Evolutionary conservation across 164 flowering plant species (phyloP).

Genomic region (Malania oleifera): DNA sequence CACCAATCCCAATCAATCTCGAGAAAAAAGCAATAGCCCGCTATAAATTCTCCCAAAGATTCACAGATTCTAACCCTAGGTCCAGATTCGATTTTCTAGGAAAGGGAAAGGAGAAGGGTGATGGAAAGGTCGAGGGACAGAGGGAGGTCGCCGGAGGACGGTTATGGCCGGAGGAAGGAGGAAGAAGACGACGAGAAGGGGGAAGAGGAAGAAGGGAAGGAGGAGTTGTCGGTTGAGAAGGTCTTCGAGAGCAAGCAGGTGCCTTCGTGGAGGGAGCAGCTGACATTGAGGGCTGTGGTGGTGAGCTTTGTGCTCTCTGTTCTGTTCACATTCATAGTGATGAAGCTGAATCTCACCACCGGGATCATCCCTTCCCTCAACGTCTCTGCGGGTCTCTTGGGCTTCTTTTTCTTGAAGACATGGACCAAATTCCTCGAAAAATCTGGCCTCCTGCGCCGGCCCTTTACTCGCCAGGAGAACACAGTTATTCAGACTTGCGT

Average conservation of each 20-base stretch:
- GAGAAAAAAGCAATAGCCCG: too few species aligned
- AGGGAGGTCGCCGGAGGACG: too few species aligned
- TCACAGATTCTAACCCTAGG: too few species aligned
- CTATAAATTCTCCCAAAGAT: too few species aligned
- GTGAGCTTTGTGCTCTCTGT: slow-evolving; percentile 3
- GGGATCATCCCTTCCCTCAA: slow-evolving; percentile 10
- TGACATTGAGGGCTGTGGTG: not conserved
- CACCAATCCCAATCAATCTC: too few species aligned
- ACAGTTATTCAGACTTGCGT: slow-evolving; percentile 9
- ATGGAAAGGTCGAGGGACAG: not conserved
- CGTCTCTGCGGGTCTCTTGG: slow-evolving; percentile 2
- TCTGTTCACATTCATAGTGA: slow-evolving; percentile 4
- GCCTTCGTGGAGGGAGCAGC: slow-evolving; percentile 4
- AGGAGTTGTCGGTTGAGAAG: slow-evolving; percentile 3
- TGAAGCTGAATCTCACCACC: slow-evolving; percentile 8
- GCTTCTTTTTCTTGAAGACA: slow-evolving; percentile 1
- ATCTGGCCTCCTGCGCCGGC: not conserved
- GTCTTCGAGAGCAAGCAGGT: slow-evolving; percentile 1
- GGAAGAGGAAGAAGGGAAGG: not conserved
- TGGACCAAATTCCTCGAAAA: slow-evolving; percentile 5
- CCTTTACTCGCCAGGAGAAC: slow-evolving; percentile 9
- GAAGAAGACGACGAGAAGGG: not conserved
- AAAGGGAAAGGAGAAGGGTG: not conserved
- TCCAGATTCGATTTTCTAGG: not conserved
- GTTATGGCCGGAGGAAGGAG: not conserved